phyloP scores from a whole-genome alignment of 1,139 yeast species.

The Yamadazyma dendronema region DNA sequence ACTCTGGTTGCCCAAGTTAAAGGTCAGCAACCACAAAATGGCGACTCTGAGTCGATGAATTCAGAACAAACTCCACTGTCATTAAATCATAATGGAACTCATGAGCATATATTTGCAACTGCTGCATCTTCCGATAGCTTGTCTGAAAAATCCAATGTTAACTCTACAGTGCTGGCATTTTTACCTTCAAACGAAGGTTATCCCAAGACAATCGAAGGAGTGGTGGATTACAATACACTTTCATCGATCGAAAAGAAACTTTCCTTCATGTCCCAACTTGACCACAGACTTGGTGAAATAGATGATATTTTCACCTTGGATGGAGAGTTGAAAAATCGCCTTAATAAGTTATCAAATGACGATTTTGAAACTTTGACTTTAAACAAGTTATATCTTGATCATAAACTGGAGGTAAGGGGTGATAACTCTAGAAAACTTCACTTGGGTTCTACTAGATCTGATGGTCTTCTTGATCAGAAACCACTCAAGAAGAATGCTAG shows the following conservation, averaged over 20 bases:
- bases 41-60: no score
- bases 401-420: conserved; percentile 11
- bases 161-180: not conserved
- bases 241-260: not conserved
- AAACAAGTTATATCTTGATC: conserved; percentile 31
- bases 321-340: conserved; percentile 5
- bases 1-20: not conserved
- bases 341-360: conserved; percentile 19
- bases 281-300: not conserved
- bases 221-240: not conserved
- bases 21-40: not conserved
- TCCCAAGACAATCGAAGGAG: not conserved
- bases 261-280: not conserved
- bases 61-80: no score
- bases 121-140: not conserved
- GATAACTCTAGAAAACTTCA: conserved; percentile 10
- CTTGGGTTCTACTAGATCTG: conserved; percentile 10
- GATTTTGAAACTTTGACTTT: conserved; percentile 36
- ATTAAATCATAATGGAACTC: not conserved
- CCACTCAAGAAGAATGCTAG: conserved; percentile 1
- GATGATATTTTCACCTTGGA: not conserved
- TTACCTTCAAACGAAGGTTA: not conserved
- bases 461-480: conserved; percentile 2
- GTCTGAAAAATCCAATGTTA: not conserved
- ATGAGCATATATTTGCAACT: no score